phyloP scores from a whole-genome alignment of 2,329 filamentous ascomycete genomes.

The Xylaria sp. region DNA sequence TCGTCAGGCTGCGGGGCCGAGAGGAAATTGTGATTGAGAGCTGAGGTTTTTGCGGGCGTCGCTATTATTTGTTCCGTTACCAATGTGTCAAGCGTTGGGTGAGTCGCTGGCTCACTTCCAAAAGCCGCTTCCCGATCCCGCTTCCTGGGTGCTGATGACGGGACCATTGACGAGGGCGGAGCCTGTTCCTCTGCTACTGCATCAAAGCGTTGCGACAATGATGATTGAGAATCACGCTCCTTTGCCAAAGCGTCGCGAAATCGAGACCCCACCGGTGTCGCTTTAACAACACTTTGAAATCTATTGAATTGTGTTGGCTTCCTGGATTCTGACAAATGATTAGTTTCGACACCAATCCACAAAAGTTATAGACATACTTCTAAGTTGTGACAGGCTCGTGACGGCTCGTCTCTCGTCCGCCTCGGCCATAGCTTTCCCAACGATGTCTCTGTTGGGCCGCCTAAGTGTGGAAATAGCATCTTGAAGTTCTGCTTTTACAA shows the following conservation, averaged over 20 bases:
- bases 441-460: slow-evolving; percentile 79
- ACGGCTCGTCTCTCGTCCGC: slow-evolving; percentile 71
- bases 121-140: slow-evolving; percentile 51
- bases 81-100: slow-evolving; percentile 43
- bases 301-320: slow-evolving; percentile 58
- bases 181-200: slow-evolving; percentile 43
- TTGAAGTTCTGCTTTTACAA: slow-evolving; percentile 75
- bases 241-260: slow-evolving; percentile 61
- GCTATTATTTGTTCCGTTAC: slow-evolving; percentile 38
- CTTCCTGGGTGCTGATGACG: slow-evolving; percentile 55
- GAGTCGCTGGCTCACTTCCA: slow-evolving; percentile 47
- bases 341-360: slow-evolving; percentile 42
- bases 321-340: slow-evolving; percentile 59
- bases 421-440: slow-evolving; percentile 73
- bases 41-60: slow-evolving; percentile 42
- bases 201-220: slow-evolving; percentile 38
- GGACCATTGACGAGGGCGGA: slow-evolving; percentile 54
- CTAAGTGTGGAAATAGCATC: slow-evolving; percentile 79
- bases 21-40: slow-evolving; percentile 37
- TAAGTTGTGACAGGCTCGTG: slow-evolving; percentile 57
- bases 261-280: slow-evolving; percentile 66
- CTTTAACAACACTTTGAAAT: slow-evolving; percentile 62
- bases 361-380: slow-evolving; percentile 57
- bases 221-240: slow-evolving; percentile 45
- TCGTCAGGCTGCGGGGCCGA: slow-evolving; percentile 43